Base-by-base conservation (phyloP, 164 flowering plant species). In the Vitis rotundifolia region DNA sequence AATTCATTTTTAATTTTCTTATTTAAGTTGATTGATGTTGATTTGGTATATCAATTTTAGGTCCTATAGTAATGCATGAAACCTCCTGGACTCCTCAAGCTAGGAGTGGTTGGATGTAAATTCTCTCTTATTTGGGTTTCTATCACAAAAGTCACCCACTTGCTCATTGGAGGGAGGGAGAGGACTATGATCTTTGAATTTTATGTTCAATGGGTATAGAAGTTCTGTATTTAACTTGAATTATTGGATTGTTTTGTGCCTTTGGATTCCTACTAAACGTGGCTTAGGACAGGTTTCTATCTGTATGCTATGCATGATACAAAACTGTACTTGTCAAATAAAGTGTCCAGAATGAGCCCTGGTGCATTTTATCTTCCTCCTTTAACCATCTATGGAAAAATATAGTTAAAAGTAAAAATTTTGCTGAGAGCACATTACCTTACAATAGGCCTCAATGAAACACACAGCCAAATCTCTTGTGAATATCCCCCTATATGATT, bases 81-180 rank as follows among this genome's bases (percentile, higher is more conserved):
- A 50, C 44, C 10, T 50, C 12, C 3, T 64, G 5, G 7, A 18
- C 53, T 47, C 9, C 65, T 11, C 31, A 63, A 16, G 5, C 28
- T 22, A 9, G 48, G 13, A 26, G 29, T 18, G 62, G 28, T 11
- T 59, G 13, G 6, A 59, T 59, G 29, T 29, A 59, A 18, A 3
- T 60, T 13, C 31, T 12, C 49, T 60, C 8, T 29, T 15, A 26
- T 9, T 29, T 4, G 15, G 13, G 13, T 12, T 13, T 59, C 31
- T 19, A 11, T 26, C 15, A 61, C 2, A 61, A 61, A 37, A 31
- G 5, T 13, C 2, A 31, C 11, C 56, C 7, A 13, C 15, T 12
- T 53, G 14, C 56, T 53, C n/a, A 53, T 53, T 53, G 56, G 56
- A 53, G 56, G 55, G 14, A 53, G 56, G 15, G 56, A 53, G 56